Evolutionary conservation across 1,139 yeast species (phyloP).

Genomic region (Suhomyces coccinellae): DNA sequence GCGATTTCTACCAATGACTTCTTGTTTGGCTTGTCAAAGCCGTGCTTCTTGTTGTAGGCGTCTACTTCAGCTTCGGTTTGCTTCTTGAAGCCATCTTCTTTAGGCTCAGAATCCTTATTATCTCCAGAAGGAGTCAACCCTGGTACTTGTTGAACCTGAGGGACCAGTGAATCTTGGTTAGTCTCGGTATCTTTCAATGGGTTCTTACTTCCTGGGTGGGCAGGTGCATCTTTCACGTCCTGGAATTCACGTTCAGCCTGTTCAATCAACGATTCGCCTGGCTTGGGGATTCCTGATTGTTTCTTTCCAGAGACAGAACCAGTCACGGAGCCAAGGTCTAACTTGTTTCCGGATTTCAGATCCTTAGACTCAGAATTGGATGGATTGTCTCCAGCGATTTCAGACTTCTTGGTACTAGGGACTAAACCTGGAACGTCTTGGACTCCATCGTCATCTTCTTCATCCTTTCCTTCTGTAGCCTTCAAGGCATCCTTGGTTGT

Average conservation of each 20-base stretch:
- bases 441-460: slow-evolving; percentile 13
- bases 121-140: slow-evolving; percentile 11
- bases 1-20: slow-evolving; percentile 33
- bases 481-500: slow-evolving; percentile 6
- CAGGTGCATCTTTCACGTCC: slow-evolving; percentile 24
- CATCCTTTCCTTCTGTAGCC: slow-evolving; percentile 3
- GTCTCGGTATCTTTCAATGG: slow-evolving; percentile 3
- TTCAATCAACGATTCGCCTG: slow-evolving; percentile 23
- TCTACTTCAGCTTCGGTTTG: slow-evolving; percentile 25
- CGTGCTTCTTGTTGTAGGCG: slow-evolving; percentile 32
- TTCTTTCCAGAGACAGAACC: slow-evolving; percentile 7
- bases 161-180: slow-evolving; percentile 5
- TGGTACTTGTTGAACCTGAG: slow-evolving; percentile 15
- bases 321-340: no score
- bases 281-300: slow-evolving; percentile 8
- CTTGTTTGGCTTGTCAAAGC: slow-evolving; percentile 22
- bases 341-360: not conserved
- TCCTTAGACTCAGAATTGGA: slow-evolving; percentile 1
- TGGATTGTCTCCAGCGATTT: not conserved
- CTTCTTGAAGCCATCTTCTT: slow-evolving; percentile 5
- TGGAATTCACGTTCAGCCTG: slow-evolving; percentile 24
- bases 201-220: slow-evolving; percentile 16
- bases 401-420: not conserved
- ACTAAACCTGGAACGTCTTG: slow-evolving; percentile 13
- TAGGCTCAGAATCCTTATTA: slow-evolving; percentile 10